Evolutionary conservation across 1,284 basidiomycete genomes (phyloP).

Genomic region (Pseudozyma tsukubaensis): DNA sequence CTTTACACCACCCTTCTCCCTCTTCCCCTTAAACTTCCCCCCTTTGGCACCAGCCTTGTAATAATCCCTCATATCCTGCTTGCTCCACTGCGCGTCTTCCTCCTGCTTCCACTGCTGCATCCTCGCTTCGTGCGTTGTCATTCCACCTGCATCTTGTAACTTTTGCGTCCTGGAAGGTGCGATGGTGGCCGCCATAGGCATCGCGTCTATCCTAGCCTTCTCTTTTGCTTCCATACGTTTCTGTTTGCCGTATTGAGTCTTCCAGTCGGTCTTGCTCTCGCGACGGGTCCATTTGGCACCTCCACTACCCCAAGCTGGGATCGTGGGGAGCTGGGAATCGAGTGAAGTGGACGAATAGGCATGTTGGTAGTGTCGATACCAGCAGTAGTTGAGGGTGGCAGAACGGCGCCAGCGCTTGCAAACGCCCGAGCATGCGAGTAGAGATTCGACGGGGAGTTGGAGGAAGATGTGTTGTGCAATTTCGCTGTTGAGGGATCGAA

Average conservation of each 20-base stretch:
- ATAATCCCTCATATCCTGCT: slow-evolving; percentile 59
- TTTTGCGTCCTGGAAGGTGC: slow-evolving; percentile 58
- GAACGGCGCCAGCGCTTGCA: slow-evolving; percentile 56
- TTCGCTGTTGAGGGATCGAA: slow-evolving; percentile 52
- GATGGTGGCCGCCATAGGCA: slow-evolving; percentile 35
- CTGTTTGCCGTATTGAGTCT: slow-evolving; percentile 48
- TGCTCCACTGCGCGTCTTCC: slow-evolving; percentile 39
- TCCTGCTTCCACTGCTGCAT: slow-evolving; percentile 61
- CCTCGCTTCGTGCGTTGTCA: slow-evolving; percentile 48
- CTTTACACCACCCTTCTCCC: slow-evolving; percentile 60
- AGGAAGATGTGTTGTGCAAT: slow-evolving; percentile 66
- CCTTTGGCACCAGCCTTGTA: slow-evolving; percentile 62
- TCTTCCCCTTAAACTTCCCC: slow-evolving; percentile 62
- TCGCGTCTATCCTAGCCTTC: slow-evolving; percentile 35
- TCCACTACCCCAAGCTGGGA: slow-evolving; percentile 42
- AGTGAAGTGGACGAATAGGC: slow-evolving; percentile 31
- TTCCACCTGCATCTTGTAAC: slow-evolving; percentile 50
- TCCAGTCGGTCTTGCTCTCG: slow-evolving; percentile 64
- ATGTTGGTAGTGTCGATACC: slow-evolving; percentile 52
- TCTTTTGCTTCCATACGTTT: slow-evolving; percentile 47
- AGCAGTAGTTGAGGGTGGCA: slow-evolving; percentile 65
- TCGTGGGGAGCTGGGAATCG: slow-evolving; percentile 18
- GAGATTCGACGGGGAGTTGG: slow-evolving; percentile 47
- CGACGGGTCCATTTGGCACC: slow-evolving; percentile 61
- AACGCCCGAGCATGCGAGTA: slow-evolving; percentile 55